These are phyloP conservation scores for Cladorrhinum sp. DNA, from an alignment of 2,329 filamentous ascomycete species.

Conservation along the genomic window DNA sequence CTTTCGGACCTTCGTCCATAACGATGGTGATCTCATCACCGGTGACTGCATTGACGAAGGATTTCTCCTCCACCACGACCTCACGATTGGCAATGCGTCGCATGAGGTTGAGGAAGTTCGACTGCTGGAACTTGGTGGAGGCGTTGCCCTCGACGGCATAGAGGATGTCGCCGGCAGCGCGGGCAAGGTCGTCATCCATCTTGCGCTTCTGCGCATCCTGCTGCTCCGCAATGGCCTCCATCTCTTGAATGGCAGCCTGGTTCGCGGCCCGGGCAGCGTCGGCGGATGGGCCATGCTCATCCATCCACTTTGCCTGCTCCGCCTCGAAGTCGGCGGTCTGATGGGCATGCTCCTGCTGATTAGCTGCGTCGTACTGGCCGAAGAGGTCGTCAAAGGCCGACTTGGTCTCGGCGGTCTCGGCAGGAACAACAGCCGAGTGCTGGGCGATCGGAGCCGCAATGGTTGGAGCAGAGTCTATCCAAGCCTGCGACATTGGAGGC, in stretches of 20 bases:
- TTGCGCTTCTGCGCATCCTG: conserved; percentile 31
- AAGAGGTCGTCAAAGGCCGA: conserved; percentile 31
- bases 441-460: conserved; percentile 8
- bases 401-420: conserved; percentile 14
- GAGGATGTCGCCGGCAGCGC: conserved; percentile 68
- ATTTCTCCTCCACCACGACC: conserved; percentile 64
- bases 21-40: conserved; percentile 23
- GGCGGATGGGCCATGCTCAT: conserved; percentile 29
- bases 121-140: conserved; percentile 73
- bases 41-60: conserved; percentile 31
- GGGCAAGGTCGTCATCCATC: conserved; percentile 66
- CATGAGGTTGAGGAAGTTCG: conserved; percentile 75
- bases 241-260: conserved; percentile 24
- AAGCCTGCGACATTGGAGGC: background rate
- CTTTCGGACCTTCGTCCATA: background rate
- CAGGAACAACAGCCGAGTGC: conserved; percentile 4
- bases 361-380: conserved; percentile 28
- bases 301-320: conserved; percentile 33
- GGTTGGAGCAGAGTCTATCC: background rate
- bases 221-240: conserved; percentile 28
- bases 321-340: conserved; percentile 18
- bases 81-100: conserved; percentile 68
- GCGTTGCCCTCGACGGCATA: conserved; percentile 66
- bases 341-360: conserved; percentile 20
- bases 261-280: conserved; percentile 20